phyloP scores from a whole-genome alignment of 768 basidiomycete genomes.

The Naganishia kalamii region DNA sequence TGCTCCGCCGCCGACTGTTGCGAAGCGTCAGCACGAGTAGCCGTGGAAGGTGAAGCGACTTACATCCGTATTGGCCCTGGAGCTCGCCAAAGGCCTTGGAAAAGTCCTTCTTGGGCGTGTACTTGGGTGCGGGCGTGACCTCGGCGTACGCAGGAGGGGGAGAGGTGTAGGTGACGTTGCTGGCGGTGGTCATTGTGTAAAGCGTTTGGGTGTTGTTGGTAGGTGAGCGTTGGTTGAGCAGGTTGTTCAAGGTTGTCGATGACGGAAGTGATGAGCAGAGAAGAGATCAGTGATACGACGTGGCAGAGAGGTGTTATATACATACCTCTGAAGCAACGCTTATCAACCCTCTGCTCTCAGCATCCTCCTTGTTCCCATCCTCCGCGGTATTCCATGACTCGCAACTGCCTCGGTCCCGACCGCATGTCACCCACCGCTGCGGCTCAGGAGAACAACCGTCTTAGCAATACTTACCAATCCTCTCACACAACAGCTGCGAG shows the following conservation, averaged over 20 bases:
- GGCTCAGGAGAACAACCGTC: too few relatives aligned
- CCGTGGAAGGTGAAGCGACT: background rate
- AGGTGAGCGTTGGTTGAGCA: background rate
- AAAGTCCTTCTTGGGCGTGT: constrained; percentile 15
- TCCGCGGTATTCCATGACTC: too few relatives aligned
- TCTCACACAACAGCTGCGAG: too few relatives aligned
- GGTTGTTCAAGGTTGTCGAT: background rate
- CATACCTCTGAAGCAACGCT: too few relatives aligned
- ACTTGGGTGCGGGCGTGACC: background rate
- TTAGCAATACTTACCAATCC: too few relatives aligned
- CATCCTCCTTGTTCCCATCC: too few relatives aligned
- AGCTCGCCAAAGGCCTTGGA: constrained; percentile 2
- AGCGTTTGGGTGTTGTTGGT: background rate
- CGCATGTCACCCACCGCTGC: too few relatives aligned
- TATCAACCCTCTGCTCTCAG: too few relatives aligned
- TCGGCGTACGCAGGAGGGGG: background rate
- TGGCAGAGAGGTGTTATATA: too few relatives aligned
- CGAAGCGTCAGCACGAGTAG: background rate
- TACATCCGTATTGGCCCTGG: constrained; percentile 10
- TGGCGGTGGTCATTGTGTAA: background rate
- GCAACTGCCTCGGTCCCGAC: too few relatives aligned
- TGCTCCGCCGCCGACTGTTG: background rate
- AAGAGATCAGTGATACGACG: too few relatives aligned
- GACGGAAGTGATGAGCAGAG: too few relatives aligned
- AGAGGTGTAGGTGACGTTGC: background rate